phyloP scores from a whole-genome alignment of 768 basidiomycete genomes.

The Russula sp. region DNA sequence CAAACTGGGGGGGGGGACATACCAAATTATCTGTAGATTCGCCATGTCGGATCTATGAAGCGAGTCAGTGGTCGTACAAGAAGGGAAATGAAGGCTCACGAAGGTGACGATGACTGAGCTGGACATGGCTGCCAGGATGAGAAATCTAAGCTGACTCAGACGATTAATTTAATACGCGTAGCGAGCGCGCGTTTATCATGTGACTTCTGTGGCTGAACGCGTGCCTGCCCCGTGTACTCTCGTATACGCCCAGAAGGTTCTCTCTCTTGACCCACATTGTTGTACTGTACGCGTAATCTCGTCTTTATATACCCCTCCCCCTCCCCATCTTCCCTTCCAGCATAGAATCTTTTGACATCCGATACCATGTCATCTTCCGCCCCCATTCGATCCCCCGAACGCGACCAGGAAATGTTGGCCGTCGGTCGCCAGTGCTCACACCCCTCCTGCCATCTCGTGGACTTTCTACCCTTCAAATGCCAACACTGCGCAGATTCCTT shows the following conservation, averaged over 20 bases:
- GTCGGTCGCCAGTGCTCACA: slow-evolving; percentile 71
- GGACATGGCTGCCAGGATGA: slow-evolving; percentile 6
- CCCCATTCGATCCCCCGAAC: slow-evolving; percentile 29
- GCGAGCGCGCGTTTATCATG: too few relatives aligned
- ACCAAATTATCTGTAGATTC: slow-evolving; percentile 76
- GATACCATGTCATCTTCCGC: slow-evolving; percentile 29
- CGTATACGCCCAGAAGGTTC: not conserved
- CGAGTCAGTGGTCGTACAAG: not conserved
- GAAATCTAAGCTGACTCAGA: too few relatives aligned
- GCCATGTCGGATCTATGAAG: slow-evolving; percentile 60
- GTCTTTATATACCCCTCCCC: not conserved
- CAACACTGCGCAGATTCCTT: slow-evolving; percentile 66
- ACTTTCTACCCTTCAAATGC: slow-evolving; percentile 85
- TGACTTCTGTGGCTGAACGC: too few relatives aligned
- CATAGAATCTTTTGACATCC: not conserved
- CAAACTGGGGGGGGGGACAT: slow-evolving; percentile 21
- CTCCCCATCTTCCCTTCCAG: not conserved
- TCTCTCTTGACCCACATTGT: not conserved
- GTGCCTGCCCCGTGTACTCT: too few relatives aligned
- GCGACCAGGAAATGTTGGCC: slow-evolving; percentile 52
- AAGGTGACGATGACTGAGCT: slow-evolving; percentile 29
- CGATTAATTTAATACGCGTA: too few relatives aligned
- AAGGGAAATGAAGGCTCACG: slow-evolving; percentile 21
- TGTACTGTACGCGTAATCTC: slow-evolving; percentile 11
- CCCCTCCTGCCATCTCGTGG: slow-evolving; percentile 60